These are phyloP conservation scores for Plectranthus barbatus DNA, from an alignment of 257 asterid species.

Conservation along the genomic window DNA sequence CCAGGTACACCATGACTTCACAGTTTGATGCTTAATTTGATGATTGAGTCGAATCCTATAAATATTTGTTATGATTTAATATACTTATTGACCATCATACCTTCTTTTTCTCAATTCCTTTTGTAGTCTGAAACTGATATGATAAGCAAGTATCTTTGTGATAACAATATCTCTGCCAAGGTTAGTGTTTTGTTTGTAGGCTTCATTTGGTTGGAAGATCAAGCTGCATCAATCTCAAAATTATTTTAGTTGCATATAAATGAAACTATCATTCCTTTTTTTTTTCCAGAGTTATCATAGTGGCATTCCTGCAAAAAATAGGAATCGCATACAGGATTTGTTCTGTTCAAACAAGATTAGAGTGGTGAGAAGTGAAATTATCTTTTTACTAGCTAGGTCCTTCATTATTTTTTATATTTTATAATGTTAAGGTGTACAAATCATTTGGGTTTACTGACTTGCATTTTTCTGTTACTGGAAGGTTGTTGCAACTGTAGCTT, in stretches of 20 bases:
- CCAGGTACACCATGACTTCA: conserved; percentile 42
- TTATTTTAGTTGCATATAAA: conserved; percentile 12
- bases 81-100: conserved; percentile 2
- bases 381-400: not conserved
- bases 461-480: conserved; percentile 29
- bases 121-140: conserved; percentile 80
- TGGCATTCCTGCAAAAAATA: conserved; percentile 77
- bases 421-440: not conserved
- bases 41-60: conserved; percentile 1
- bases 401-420: not conserved
- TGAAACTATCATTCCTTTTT: conserved; percentile 10
- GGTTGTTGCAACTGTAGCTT: conserved; percentile 99
- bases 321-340: conserved; percentile 61
- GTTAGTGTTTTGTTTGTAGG: conserved; percentile 36
- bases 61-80: not conserved
- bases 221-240: conserved; percentile 12
- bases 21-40: conserved; percentile 1
- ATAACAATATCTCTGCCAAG: conserved; percentile 73
- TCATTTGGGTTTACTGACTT: conserved; percentile 9
- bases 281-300: conserved; percentile 84
- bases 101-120: conserved; percentile 16
- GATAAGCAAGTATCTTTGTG: conserved; percentile 80
- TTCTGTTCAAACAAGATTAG: conserved; percentile 85
- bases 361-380: conserved; percentile 56
- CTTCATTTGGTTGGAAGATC: conserved; percentile 18